Conservation (phyloP, 352 stramenopile genomes). For the Phytophthora pistaciae region DNA sequence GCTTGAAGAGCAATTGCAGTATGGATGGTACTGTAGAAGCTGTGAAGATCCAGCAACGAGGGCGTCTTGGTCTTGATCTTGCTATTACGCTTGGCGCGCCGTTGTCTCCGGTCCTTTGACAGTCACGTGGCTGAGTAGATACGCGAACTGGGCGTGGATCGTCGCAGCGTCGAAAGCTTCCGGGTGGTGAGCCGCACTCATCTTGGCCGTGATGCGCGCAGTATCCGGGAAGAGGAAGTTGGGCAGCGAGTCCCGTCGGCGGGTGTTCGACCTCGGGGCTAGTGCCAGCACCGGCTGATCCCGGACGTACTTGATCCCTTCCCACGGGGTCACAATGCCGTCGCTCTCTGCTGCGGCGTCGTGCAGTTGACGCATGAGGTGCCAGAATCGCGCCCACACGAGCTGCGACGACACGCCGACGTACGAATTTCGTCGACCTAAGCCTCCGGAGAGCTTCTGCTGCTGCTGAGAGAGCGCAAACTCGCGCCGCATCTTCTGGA, state of each 20-base stretch:
- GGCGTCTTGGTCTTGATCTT: no score
- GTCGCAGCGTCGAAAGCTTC: constrained; percentile 65
- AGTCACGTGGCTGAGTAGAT: constrained; percentile 29
- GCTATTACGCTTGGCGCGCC: not conserved
- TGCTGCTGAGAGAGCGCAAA: constrained; percentile 33
- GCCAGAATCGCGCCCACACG: constrained; percentile 84
- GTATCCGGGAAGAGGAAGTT: constrained; percentile 81
- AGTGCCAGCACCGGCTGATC: constrained; percentile 45
- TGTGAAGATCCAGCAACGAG: no score
- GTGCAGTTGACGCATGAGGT: constrained; percentile 83
- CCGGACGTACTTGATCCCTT: constrained; percentile 39
- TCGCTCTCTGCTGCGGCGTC: constrained; percentile 74
- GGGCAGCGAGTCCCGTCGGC: constrained; percentile 61
- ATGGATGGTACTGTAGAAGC: no score
- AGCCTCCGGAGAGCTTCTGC: constrained; percentile 13
- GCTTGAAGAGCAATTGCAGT: no score
- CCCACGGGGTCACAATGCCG: constrained; percentile 68
- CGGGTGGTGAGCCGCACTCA: constrained; percentile 47
- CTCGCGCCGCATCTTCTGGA: constrained; percentile 78
- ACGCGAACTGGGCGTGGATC: constrained; percentile 63
- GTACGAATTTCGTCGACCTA: constrained; percentile 29
- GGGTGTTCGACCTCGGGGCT: constrained; percentile 48
- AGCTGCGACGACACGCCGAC: constrained; percentile 64
- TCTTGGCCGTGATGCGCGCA: constrained; percentile 62
- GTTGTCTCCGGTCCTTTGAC: constrained; percentile 18